Evolutionary conservation across 305 asterid genomes (phyloP).

Genomic region (Striga hermonthica): DNA sequence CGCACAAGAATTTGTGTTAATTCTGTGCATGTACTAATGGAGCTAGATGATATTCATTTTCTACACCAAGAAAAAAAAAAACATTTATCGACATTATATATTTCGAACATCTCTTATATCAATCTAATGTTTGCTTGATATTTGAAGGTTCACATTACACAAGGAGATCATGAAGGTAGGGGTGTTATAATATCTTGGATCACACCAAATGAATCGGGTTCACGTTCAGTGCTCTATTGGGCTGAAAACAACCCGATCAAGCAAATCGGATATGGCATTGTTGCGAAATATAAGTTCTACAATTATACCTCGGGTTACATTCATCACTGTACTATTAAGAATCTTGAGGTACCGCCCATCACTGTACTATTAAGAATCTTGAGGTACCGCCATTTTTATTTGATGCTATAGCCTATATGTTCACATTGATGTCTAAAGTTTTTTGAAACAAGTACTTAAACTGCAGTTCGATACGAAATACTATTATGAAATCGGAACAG

Average conservation of each 20-base stretch:
- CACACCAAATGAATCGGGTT: conserved; percentile 52
- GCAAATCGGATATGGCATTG: conserved; percentile 33
- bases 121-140: not conserved
- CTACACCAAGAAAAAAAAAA: no score
- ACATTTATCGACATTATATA: no score
- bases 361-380: conserved; percentile 41
- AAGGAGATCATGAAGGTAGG: conserved; percentile 71
- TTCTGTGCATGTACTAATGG: no score
- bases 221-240: conserved; percentile 49
- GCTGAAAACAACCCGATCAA: conserved; percentile 34
- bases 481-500: conserved; percentile 55
- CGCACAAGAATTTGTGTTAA: no score
- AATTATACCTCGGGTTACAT: conserved; percentile 66
- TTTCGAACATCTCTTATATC: not conserved
- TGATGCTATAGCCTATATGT: not conserved
- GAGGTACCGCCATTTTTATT: not conserved
- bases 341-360: conserved; percentile 33
- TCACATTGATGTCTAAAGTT: not conserved
- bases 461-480: conserved; percentile 60
- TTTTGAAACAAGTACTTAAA: not conserved
- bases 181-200: conserved; percentile 63
- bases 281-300: conserved; percentile 45
- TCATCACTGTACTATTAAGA: conserved; percentile 56
- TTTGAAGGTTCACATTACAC: conserved; percentile 63
- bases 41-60: no score